phyloP scores from a whole-genome alignment of 768 basidiomycete species.

The Lentinula lateritia region DNA sequence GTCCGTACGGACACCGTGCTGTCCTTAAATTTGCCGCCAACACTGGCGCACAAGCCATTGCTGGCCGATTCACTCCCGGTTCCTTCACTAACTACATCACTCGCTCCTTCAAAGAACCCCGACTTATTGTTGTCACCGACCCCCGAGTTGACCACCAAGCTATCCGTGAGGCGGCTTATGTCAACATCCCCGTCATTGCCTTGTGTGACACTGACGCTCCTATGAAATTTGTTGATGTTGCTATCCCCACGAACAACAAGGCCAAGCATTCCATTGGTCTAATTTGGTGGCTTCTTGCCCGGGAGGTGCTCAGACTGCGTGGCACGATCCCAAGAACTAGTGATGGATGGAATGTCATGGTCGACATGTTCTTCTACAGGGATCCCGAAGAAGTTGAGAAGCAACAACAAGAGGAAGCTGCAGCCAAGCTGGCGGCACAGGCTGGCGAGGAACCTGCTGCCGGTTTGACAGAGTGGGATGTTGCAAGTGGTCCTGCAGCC shows the following conservation, averaged over 20 bases:
- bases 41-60: slow-evolving; percentile 98
- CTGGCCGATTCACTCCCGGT: slow-evolving; percentile 98
- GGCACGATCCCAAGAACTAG: slow-evolving; percentile 88
- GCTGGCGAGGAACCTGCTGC: slow-evolving; percentile 47
- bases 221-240: slow-evolving; percentile 95
- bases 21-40: slow-evolving; percentile 98
- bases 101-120: slow-evolving; percentile 99
- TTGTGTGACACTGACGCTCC: slow-evolving; percentile 99
- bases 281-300: slow-evolving; percentile 95
- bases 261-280: slow-evolving; percentile 95
- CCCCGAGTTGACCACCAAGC: slow-evolving; percentile 99
- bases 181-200: slow-evolving; percentile 99
- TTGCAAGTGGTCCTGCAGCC: slow-evolving; percentile 57
- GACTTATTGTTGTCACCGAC: slow-evolving; percentile 97
- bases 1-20: slow-evolving; percentile 98
- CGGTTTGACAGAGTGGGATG: slow-evolving; percentile 65
- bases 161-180: slow-evolving; percentile 99
- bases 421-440: slow-evolving; percentile 71
- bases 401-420: slow-evolving; percentile 91
- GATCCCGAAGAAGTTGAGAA: slow-evolving; percentile 99
- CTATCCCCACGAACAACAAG: slow-evolving; percentile 99
- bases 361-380: slow-evolving; percentile 99
- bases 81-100: slow-evolving; percentile 99
- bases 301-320: slow-evolving; percentile 93
- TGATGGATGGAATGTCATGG: slow-evolving; percentile 98